These are phyloP conservation scores for Papiliotrema fonsecae DNA, from an alignment of 1,284 basidiomycete genomes.

Conservation along the genomic window DNA sequence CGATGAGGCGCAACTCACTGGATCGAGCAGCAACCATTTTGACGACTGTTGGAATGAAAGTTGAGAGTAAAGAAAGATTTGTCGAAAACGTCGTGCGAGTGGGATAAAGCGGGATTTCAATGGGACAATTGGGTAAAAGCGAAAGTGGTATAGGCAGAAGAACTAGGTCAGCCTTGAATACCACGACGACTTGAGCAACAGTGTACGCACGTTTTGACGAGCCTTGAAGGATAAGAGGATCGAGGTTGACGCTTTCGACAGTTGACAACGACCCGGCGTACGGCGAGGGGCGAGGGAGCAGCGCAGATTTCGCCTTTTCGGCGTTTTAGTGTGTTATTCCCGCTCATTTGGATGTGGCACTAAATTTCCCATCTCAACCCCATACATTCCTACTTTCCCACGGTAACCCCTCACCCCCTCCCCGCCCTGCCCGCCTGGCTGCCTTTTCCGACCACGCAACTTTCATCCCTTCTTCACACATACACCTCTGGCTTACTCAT, in stretches of 20 bases:
- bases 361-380: not conserved
- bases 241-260: not conserved
- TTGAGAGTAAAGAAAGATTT: constrained; percentile 1
- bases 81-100: not conserved
- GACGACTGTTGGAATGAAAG: constrained; percentile 10
- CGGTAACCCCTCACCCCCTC: not conserved
- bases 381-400: not conserved
- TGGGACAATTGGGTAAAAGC: constrained; percentile 1
- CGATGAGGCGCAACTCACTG: constrained; percentile 39
- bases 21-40: constrained; percentile 15
- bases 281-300: not conserved
- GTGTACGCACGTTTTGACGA: constrained; percentile 11
- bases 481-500: constrained; percentile 27
- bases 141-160: not conserved
- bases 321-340: not conserved
- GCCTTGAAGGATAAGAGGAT: constrained; percentile 19
- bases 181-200: not conserved
- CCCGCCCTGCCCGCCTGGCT: too few relatives aligned
- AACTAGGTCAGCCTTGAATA: constrained; percentile 12
- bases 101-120: not conserved
- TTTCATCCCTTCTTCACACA: constrained; percentile 14
- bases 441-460: too few relatives aligned
- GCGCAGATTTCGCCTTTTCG: not conserved
- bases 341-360: not conserved
- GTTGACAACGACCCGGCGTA: constrained; percentile 2